These are phyloP conservation scores for Cutaneotrichosporon dermatis DNA, from an alignment of 1,284 basidiomycete species.

Conservation along the genomic window DNA sequence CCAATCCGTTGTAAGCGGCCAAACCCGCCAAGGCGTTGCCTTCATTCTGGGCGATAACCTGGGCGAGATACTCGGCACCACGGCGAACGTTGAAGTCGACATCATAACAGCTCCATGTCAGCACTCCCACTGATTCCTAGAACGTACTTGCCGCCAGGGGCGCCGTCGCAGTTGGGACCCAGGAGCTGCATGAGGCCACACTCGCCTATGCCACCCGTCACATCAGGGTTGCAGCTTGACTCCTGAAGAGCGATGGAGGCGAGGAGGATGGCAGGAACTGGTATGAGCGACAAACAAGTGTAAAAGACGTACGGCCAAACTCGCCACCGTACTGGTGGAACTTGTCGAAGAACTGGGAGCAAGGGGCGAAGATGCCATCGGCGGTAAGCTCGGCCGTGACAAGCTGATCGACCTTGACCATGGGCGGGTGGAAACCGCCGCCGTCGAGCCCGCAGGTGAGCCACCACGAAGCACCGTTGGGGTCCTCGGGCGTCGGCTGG, in stretches of 20 bases:
- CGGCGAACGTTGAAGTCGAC: constrained; percentile 57
- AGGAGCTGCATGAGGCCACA: constrained; percentile 81
- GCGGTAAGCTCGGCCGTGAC: constrained; percentile 55
- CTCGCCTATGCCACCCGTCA: constrained; percentile 55
- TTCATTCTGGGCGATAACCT: constrained; percentile 45
- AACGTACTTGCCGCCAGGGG: constrained; percentile 52
- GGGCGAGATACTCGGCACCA: constrained; percentile 28
- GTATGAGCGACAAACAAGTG: neutral
- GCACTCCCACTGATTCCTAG: too few relatives aligned
- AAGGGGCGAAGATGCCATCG: constrained; percentile 62
- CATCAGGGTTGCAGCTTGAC: constrained; percentile 54
- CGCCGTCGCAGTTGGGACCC: constrained; percentile 67
- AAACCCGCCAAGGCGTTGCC: constrained; percentile 61
- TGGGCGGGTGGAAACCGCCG: constrained; percentile 36
- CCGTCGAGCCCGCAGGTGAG: constrained; percentile 68
- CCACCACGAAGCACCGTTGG: constrained; percentile 71
- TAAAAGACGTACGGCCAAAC: constrained; percentile 51
- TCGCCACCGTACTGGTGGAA: constrained; percentile 64
- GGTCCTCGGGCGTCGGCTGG: constrained; percentile 49
- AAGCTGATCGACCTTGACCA: constrained; percentile 55
- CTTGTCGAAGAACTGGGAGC: constrained; percentile 55
- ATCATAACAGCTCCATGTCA: constrained; percentile 27
- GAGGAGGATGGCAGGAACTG: constrained; percentile 58
- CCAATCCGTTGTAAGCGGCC: constrained; percentile 79
- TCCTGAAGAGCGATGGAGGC: constrained; percentile 82